Conservation (phyloP, 352 stramenopile species). For the Pythium grandisporangium region DNA sequence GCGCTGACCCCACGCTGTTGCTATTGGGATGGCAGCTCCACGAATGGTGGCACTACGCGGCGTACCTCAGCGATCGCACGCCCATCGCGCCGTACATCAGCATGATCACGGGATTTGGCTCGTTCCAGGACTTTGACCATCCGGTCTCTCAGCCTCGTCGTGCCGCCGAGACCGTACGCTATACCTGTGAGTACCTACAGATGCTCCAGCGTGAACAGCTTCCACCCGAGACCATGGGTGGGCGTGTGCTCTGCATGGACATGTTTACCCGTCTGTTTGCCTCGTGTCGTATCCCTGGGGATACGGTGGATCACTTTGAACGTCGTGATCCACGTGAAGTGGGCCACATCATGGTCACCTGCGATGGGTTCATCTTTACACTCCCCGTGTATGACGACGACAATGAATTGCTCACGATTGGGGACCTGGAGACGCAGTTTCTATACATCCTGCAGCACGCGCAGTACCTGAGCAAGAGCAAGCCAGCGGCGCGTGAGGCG, state of each 20-base stretch:
- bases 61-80: slow-evolving; percentile 59
- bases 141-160: slow-evolving; percentile 44
- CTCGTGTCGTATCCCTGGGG: slow-evolving; percentile 80
- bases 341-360: slow-evolving; percentile 42
- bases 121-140: slow-evolving; percentile 80
- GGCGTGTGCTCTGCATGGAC: slow-evolving; percentile 83
- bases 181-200: slow-evolving; percentile 83
- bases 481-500: slow-evolving; percentile 9
- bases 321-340: slow-evolving; percentile 23
- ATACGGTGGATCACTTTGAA: slow-evolving; percentile 38
- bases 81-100: slow-evolving; percentile 90
- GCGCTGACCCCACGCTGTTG: background rate
- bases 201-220: slow-evolving; percentile 76
- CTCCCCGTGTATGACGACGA: slow-evolving; percentile 38
- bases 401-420: slow-evolving; percentile 40
- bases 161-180: slow-evolving; percentile 50
- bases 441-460: slow-evolving; percentile 41
- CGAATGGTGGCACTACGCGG: slow-evolving; percentile 91
- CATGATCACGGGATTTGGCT: slow-evolving; percentile 95
- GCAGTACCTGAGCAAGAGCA: slow-evolving; percentile 23
- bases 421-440: slow-evolving; percentile 52
- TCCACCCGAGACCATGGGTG: slow-evolving; percentile 81
- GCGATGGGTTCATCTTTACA: slow-evolving; percentile 35
- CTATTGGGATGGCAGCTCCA: slow-evolving; percentile 31
- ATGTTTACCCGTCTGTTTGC: slow-evolving; percentile 88